Evolutionary conservation across 2,329 filamentous ascomycete genomes (phyloP), one percentile per base, ranked within the genome.

Genomic region (Ascochyta rabiei): DNA sequence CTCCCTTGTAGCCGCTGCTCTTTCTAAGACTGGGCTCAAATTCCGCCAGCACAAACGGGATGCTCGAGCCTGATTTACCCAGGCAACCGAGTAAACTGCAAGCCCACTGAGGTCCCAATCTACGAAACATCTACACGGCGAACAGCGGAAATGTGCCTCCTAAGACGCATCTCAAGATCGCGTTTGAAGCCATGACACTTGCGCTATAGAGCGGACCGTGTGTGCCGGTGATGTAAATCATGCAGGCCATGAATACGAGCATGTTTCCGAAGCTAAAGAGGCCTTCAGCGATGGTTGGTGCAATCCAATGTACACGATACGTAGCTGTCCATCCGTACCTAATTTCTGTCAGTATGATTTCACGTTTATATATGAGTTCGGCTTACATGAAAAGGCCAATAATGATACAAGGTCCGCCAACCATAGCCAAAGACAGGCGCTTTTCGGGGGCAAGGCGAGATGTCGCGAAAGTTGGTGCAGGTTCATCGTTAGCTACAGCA

Each of bases 91-190:
- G 8, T 6, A 62, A 26, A 3, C 51, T 60, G 35, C 53, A 60
- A 12, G 55, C 49, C 55, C 57, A 63, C 7, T 59, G 46, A 6
- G 48, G 35, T 2, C 55, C 56, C 4, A 62, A 13, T 3, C 37
- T 10, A 6, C 40, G 44, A n/a, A 57, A 62, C 57, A 68, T 69
- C 55, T 85, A 83, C 1, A 87, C 72, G 0, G 84, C 82, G 59
- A 88, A 88, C 0, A 88, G 67, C 0, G 86, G 86, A 49, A 88
- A 88, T 0, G 77, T 81, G 1, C 80, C 82, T 0, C 82, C 83
- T 7, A 87, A 76, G 0, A 70, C 69, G 57, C 87, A 88, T 21
- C 86, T 73, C 1, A 82, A 75, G 10, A 88, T 73, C 1, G 81
- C 80, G 56, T 87, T 88, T 1, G 86, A 86, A 6, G 82, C 84